A percentile compares a stretch with the other conserved stretches of the same genome.
phyloP scores from a whole-genome alignment of 208 protist species.

The Porcisia deanei region DNA sequence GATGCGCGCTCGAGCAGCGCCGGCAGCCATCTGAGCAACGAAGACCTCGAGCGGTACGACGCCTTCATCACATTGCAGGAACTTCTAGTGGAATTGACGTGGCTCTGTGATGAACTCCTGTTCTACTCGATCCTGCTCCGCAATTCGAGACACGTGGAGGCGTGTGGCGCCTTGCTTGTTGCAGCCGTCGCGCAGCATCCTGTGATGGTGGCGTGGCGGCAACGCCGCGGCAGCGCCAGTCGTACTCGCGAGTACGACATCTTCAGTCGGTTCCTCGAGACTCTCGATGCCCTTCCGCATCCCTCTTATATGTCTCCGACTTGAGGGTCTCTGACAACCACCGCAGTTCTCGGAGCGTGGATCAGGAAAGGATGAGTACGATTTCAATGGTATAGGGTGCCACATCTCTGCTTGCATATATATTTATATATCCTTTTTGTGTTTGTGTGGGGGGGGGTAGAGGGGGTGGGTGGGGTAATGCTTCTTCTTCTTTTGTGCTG shows the following conservation, averaged over 20 bases:
- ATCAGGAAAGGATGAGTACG: background rate
- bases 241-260: constrained; percentile 30
- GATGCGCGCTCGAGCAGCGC: background rate
- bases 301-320: constrained; percentile 3
- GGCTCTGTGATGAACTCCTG: constrained; percentile 85
- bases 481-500: background rate
- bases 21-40: constrained; percentile 1
- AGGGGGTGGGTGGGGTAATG: background rate
- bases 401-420: no score
- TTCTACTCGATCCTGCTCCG: constrained; percentile 74
- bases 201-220: constrained; percentile 65
- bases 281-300: constrained; percentile 28
- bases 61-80: constrained; percentile 34
- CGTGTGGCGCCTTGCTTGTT: constrained; percentile 73
- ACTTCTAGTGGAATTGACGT: constrained; percentile 79
- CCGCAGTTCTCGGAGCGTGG: background rate
- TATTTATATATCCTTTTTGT: no score
- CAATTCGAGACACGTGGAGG: constrained; percentile 81
- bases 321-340: background rate
- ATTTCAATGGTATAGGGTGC: background rate
- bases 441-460: background rate
- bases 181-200: constrained; percentile 63
- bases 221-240: constrained; percentile 30
- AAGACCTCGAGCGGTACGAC: constrained; percentile 8
- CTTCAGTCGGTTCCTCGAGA: constrained; percentile 44